Base-by-base conservation (phyloP, 768 basidiomycete genomes). In the Boletellus ananiceps region DNA sequence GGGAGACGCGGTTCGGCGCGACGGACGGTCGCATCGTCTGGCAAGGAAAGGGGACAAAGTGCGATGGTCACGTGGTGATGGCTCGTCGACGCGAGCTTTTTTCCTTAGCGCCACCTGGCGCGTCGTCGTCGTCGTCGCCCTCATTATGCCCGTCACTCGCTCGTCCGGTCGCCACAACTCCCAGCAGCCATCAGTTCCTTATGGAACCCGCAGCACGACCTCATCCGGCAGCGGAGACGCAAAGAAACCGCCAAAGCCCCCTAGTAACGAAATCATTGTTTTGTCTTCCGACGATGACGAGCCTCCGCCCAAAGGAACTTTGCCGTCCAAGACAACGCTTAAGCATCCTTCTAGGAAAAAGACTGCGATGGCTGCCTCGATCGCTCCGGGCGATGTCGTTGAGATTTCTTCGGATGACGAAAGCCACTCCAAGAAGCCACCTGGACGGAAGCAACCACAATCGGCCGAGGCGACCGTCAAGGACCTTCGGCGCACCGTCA, bases 371-470 rank as follows among this genome's bases (percentile, higher is more conserved):
- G 8, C 8, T 29, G 11, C 29, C 14, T 45, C 39, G 16, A 49
- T 37, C 52, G 56, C 44, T 49, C 50, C 51, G 31, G 56, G 52
- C 4, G 78, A 80, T 16, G 64, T 81, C 16, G 75, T 82, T 43
- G 80, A 82, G 59, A 77, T 82, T 47, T 78, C 77, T 1, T 80
- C 79, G n/a, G 78, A 78, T 23, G 81, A 82, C 14, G 80, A 80
- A 4, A 40, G 14, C 12, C 40, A 37, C 21, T 19, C 52, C n/a
- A 50, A 46, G 41, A 51, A 54, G 37, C 0, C 36, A 37, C n/a
- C 36, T 42, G 32, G 36, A 38, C 53, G 43, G 48, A 62, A 61
- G 23, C 39, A 47, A 34, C 44, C 51, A 25, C 56, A 63, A 25
- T 27, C 64, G 8, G 47, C 66, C 1, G 57, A 49, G 15, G 19